Percentiles rank a stretch among this genome's conserved stretches.
Evolutionary conservation across 257 asterid genomes (phyloP).

Genomic region (Gentiana dahurica): DNA sequence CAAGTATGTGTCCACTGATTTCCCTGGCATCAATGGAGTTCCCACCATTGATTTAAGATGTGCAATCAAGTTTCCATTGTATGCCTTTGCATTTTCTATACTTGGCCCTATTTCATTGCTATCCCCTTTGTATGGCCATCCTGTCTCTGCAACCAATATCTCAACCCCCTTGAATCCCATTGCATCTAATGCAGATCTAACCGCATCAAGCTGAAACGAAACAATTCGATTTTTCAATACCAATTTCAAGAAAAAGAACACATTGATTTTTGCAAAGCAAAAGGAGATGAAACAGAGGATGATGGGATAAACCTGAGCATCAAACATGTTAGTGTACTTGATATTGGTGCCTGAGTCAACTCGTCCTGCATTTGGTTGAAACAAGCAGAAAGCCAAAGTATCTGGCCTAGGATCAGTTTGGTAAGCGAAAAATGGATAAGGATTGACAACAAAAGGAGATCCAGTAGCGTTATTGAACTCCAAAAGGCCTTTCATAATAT

Average conservation of each 20-base stretch:
- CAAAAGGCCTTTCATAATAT: conserved; percentile 48
- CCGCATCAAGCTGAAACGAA: conserved; percentile 44
- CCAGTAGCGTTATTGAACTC: conserved; percentile 42
- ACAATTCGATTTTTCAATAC: not conserved
- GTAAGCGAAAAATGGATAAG: conserved; percentile 68
- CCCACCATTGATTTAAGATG: conserved; percentile 57
- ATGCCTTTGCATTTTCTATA: conserved; percentile 60
- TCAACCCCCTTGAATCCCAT: conserved; percentile 56
- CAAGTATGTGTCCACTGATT: conserved; percentile 53
- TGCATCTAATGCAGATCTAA: conserved; percentile 41
- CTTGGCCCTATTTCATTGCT: conserved; percentile 49
- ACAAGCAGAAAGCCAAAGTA: conserved; percentile 62
- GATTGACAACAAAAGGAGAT: conserved; percentile 60
- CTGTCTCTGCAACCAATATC: conserved; percentile 63
- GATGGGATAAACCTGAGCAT: conserved; percentile 49
- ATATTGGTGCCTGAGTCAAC: conserved; percentile 46
- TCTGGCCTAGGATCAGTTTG: conserved; percentile 56
- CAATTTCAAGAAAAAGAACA: no score
- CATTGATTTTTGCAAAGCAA: no score
- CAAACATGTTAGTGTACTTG: conserved; percentile 67
- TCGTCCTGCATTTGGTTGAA: conserved; percentile 62
- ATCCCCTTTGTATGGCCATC: conserved; percentile 84
- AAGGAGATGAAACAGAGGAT: no score
- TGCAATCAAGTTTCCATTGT: conserved; percentile 43
- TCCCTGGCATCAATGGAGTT: conserved; percentile 71